Base-by-base conservation (phyloP, 306 rosid species). In the Casuarina equisetifolia region DNA sequence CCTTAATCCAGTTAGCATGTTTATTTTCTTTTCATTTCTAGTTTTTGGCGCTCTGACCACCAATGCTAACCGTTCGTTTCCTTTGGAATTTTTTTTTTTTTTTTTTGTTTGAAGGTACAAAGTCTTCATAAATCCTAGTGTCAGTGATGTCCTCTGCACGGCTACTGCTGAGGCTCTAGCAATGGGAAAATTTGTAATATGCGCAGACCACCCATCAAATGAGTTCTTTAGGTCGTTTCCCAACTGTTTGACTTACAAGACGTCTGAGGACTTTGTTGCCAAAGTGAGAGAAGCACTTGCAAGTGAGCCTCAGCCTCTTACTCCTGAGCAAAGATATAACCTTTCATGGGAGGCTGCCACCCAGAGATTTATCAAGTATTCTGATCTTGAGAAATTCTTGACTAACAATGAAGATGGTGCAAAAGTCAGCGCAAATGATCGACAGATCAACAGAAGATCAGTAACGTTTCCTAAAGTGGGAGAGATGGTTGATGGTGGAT, bases 301-400 rank as follows among this genome's bases (percentile, higher is more conserved):
- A 84, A 92, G 78, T 13, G 97, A 95, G 15, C 99, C 99, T 67
- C 83, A 63, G 42, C 97, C 99, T 63, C 94, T 95, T 69, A 91
- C 97, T 53, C 96, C 97, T 5, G 97, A 91, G 86, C 88, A 95
- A 81, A 87, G 90, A 82, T 88, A 89, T 72, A 79, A 86, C 62
- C 97, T 95, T 69, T 95, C 99, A 42, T 95, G 99, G 99, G 99
- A 95, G 85, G 99, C 97, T 54, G 99, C 99, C 38, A 95, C 99
- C 51, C 90, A 92, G 77, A 89, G 99, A 81, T 95, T 95, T 73
- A 84, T 92, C 88, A 92, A 89, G 76, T 88, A 85, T 79, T 95
- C 99, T 4, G 97, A 95, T 72, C 93, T 95, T 49, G 86, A 91
- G 61, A 84, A n/a, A 76, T 44, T 92, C 76, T 73, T 92, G 81